phyloP scores from a whole-genome alignment of 2,329 filamentous ascomycete species.

The Xylariaceae sp. region DNA sequence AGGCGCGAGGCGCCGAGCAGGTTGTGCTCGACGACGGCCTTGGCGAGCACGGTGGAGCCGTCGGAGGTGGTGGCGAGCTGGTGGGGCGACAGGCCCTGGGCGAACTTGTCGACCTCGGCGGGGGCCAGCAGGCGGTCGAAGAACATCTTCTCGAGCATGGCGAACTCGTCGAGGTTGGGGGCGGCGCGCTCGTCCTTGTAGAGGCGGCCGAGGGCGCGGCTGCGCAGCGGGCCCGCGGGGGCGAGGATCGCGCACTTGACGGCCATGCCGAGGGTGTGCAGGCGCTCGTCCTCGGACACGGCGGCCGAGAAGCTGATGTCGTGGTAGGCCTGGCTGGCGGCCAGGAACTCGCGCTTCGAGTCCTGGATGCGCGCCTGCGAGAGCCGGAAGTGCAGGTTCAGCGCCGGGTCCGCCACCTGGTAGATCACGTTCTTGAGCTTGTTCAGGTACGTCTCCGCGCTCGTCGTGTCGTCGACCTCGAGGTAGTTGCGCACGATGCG shows the following conservation, averaged over 20 bases:
- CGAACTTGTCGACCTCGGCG: slow-evolving; percentile 85
- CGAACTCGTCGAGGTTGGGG: slow-evolving; percentile 73
- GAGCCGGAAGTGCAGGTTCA: slow-evolving; percentile 84
- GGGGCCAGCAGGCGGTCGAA: slow-evolving; percentile 81
- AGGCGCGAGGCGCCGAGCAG: slow-evolving; percentile 80
- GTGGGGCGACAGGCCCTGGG: slow-evolving; percentile 77
- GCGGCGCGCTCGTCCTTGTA: slow-evolving; percentile 92
- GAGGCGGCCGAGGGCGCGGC: slow-evolving; percentile 76
- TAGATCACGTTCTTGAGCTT: slow-evolving; percentile 93
- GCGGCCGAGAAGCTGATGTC: slow-evolving; percentile 76
- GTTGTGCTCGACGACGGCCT: slow-evolving; percentile 95
- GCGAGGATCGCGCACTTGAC: slow-evolving; percentile 92
- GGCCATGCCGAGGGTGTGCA: slow-evolving; percentile 82
- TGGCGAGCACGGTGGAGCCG: slow-evolving; percentile 88
- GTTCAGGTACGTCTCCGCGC: slow-evolving; percentile 86
- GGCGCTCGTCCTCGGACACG: slow-evolving; percentile 83
- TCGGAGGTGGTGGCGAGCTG: slow-evolving; percentile 89
- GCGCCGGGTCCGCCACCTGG: slow-evolving; percentile 71
- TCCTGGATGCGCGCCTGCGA: slow-evolving; percentile 93
- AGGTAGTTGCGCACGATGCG: slow-evolving; percentile 93
- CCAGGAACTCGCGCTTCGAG: slow-evolving; percentile 84
- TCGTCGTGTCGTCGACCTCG: slow-evolving; percentile 87
- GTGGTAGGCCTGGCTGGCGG: slow-evolving; percentile 86
- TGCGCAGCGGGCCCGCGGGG: slow-evolving; percentile 84
- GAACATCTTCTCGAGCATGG: slow-evolving; percentile 97